A percentile compares a stretch with the other conserved stretches of the same genome.
Evolutionary conservation across 352 stramenopile species (phyloP).

Genomic region (Pythium dissotocum): DNA sequence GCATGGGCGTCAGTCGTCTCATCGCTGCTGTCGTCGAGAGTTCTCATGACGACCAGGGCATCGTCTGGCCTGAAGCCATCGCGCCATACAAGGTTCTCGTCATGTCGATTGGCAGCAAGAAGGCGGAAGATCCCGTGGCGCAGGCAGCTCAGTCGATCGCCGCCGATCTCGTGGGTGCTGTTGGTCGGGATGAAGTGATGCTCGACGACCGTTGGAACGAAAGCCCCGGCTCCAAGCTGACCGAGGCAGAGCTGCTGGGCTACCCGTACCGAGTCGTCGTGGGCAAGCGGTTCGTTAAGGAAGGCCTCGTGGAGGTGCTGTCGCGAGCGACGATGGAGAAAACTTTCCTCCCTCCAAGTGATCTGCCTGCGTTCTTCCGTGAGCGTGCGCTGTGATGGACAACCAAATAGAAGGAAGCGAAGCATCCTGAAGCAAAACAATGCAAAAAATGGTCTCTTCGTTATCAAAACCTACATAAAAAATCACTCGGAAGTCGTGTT

Average conservation of each 20-base stretch:
- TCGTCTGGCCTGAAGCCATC: conserved; percentile 81
- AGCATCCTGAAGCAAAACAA: not conserved
- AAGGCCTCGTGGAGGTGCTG: conserved; percentile 79
- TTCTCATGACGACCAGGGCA: conserved; percentile 73
- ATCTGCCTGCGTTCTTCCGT: conserved; percentile 46
- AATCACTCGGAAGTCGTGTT: not conserved
- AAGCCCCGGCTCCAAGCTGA: conserved; percentile 76
- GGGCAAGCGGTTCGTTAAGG: conserved; percentile 73
- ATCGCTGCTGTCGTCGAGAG: conserved; percentile 82
- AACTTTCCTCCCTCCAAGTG: conserved; percentile 46
- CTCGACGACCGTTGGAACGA: conserved; percentile 85
- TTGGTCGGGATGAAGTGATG: conserved; percentile 58
- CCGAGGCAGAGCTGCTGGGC: conserved; percentile 84
- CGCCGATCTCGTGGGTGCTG: conserved; percentile 40
- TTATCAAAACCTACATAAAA: not conserved
- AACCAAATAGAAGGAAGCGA: not conserved
- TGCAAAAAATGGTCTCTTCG: not conserved
- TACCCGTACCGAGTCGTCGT: conserved; percentile 87
- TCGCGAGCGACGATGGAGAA: conserved; percentile 67
- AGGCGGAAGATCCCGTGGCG: conserved; percentile 45
- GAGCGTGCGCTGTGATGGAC: not conserved
- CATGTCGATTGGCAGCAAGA: conserved; percentile 71
- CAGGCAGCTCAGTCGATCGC: conserved; percentile 53
- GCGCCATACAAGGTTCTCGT: conserved; percentile 82
- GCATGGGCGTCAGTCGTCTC: conserved; percentile 82